Base-by-base conservation (phyloP, 352 stramenopile genomes). In the Phytophthora lateralis region DNA sequence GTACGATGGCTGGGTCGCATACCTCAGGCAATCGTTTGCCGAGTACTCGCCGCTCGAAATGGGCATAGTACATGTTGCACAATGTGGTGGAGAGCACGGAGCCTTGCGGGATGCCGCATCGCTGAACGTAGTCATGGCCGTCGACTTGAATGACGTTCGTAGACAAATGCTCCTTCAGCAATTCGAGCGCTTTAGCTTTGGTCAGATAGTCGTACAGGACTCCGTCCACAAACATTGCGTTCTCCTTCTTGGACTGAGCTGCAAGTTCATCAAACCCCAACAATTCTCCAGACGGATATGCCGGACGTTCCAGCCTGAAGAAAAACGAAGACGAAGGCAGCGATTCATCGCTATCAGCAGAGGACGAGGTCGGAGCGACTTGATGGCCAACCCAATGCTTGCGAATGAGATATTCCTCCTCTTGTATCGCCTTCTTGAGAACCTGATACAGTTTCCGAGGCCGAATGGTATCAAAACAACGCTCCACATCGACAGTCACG, bases 381-480 rank as follows among this genome's bases (percentile, higher is more conserved):
- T 80, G 71, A 34, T 80, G 80, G 18, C 74, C 85, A 29, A 94
- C 76, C 77, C 82, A 91, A 55, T 91, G 78, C 53, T 88, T 86
- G 11, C 82, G 81, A 18, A 94, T 73, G 9, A 94, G 57, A 26
- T 94, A 94, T 45, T 90, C 76, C 1, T 92, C 79, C 70, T 94
- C 79, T 41, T 54, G 51, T 3, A 94, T 55, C 2, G 78, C 58
- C 42, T 83, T 83, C 29, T 90, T 90, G 7, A 94, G 54, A 10
- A 91, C 66, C 14, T 81, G 70, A 27, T 88, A 82, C 2, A 94
- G 68, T 56, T 87, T 90, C 3, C 60, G 66, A 4, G 80, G 76
- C 6, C 75, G 78, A 48, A 94, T 93, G 1, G 80, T 93, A 66
- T 94, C 85, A 49, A 94, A 94, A 35, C 85, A 94, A 2, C 82